These are phyloP conservation scores for Tieghemiomyces parasiticus DNA, from an alignment of 192 early-diverging fungal genomes.

Conservation along the genomic window DNA sequence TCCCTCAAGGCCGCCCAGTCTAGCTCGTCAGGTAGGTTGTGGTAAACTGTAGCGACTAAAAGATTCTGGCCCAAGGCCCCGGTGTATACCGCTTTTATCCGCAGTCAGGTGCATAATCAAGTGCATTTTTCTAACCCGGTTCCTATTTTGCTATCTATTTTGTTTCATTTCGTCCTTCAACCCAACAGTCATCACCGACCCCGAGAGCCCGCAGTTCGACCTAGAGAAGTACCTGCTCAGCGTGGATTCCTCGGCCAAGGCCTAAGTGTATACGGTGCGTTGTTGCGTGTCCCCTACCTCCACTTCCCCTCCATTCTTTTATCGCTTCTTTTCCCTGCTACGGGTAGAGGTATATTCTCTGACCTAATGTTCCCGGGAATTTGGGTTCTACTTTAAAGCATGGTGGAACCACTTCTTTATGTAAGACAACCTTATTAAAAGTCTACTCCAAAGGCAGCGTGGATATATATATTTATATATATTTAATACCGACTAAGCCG, in stretches of 20 bases:
- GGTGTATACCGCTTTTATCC: not conserved
- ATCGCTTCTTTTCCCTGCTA: no score
- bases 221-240: conserved; percentile 31
- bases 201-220: conserved; percentile 40
- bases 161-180: not conserved
- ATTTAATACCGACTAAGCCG: not conserved
- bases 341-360: no score
- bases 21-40: conserved; percentile 4
- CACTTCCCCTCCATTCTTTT: not conserved
- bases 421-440: not conserved
- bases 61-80: not conserved
- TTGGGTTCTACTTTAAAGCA: no score
- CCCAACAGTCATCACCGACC: conserved; percentile 28
- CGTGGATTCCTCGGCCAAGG: not conserved
- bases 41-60: not conserved
- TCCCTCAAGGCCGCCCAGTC: conserved; percentile 37
- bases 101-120: not conserved
- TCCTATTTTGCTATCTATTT: conserved; percentile 11
- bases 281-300: no score
- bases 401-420: no score
- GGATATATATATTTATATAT: not conserved
- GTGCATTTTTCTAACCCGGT: not conserved
- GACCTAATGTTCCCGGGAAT: no score
- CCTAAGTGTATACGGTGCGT: not conserved
- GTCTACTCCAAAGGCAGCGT: not conserved